Base-by-base conservation (phyloP, 2,329 filamentous ascomycete species). In the Allantophomopsis cytisporea region DNA sequence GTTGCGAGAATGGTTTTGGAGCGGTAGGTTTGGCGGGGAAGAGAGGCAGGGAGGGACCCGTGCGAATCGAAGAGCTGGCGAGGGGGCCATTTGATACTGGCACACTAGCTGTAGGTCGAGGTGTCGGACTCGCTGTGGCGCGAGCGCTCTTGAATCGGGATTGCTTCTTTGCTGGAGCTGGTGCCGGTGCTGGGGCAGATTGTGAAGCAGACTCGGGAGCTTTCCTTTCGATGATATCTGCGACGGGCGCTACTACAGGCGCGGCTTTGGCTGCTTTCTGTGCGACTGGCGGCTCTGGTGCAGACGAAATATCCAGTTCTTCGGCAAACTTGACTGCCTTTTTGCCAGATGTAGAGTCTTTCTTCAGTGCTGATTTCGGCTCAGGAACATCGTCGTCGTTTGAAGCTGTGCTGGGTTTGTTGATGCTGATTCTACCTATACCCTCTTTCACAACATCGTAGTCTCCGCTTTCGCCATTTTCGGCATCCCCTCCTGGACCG, bases 251-350 rank as follows among this genome's bases (percentile, higher is more conserved):
- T 16, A 14, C 14, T 17, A 52, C 45, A 30, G 38, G 36, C 15
- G 42, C 43, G 8, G 14, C 39, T 14, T 44, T 40, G 12, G 43
- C 36, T 34, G 47, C 23, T 21, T 44, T 51, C 42, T 39, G 42
- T 41, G 38, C 47, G 41, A 47, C 46, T 46, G 52, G 51, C 36
- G 48, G 48, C 47, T 49, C 45, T 28, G 61, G 47, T 16, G 60
- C 56, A 36, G 61, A 64, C 21, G 82, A 79, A 45, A 93, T 76
- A 49, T 91, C 83, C 28, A 94, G 63, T 5, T 69, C 67, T 28
- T 78, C 64, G 2, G 86, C 80, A 58, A 94, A 94, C n/a, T 80
- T 75, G 18, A 94, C 87, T 13, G 73, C 79, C 61, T 91, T 94
- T 54, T 70, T 56, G 4, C 39, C 30, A 34, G 45, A 38, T 7